Percentiles rank a stretch among this genome's conserved stretches.
These are phyloP conservation scores for Colletotrichum liriopes DNA, from an alignment of 2,329 filamentous ascomycete species.

Conservation along the genomic window DNA sequence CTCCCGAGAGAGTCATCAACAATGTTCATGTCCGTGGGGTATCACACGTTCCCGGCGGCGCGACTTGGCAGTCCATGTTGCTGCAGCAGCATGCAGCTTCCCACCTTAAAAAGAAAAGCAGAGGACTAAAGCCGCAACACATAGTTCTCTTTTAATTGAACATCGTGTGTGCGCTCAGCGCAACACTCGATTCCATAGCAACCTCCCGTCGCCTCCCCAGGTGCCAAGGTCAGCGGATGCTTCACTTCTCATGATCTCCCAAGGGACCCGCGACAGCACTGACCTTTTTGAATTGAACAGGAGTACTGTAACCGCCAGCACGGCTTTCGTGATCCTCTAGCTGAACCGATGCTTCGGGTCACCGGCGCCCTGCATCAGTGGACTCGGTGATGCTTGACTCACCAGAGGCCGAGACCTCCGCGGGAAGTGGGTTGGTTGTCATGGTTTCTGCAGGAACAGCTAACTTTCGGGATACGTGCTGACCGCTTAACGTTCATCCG, in stretches of 20 bases:
- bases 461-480: constrained; percentile 22
- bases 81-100: constrained; percentile 1
- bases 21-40: constrained; percentile 17
- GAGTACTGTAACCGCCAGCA: not conserved
- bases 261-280: not conserved
- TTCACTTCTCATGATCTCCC: not conserved
- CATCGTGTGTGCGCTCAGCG: not conserved
- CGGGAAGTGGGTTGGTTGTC: not conserved
- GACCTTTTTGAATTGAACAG: too few relatives aligned
- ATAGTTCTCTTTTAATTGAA: not conserved
- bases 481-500: constrained; percentile 9
- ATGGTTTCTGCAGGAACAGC: constrained; percentile 6
- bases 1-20: not conserved
- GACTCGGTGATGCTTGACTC: not conserved
- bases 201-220: constrained; percentile 1
- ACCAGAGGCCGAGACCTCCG: not conserved
- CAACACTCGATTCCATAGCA: not conserved
- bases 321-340: not conserved
- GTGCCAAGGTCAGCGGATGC: constrained; percentile 9
- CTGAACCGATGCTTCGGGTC: constrained; percentile 2
- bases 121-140: not conserved
- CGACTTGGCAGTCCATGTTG: constrained; percentile 31
- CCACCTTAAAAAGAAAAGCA: not conserved
- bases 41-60: constrained; percentile 15
- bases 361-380: not conserved